Base-by-base conservation (phyloP, 805 yeast species). In the Yarrowia keelungensis region DNA sequence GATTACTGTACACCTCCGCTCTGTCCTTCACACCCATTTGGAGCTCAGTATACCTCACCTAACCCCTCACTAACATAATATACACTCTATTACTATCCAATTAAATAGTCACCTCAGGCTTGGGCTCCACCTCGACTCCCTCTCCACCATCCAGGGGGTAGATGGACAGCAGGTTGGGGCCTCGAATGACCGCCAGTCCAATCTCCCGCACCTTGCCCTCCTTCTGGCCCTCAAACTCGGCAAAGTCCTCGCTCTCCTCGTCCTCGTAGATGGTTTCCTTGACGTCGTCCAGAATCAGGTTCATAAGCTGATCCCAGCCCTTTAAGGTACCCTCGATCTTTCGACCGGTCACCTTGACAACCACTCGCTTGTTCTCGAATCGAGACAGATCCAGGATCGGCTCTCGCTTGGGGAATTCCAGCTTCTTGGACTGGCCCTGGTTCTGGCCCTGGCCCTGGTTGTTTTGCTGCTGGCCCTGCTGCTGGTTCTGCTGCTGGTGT, bases 271-370 rank as follows among this genome's bases (percentile, higher is more conserved):
- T 74, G 9, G 82, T 83, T 77, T 95, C 98, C 32, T 78, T 74
- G 2, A 88, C 88, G 64, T 86, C 86, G 49, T 86, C 89, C 58
- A 87, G 79, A 14, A 87, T 89, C 50, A 87, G 81, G 76, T 95
- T 95, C 97, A 94, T 92, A 75, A 92, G 89, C 77, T 93, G 97
- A 78, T 95, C 99, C 78, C 90, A 92, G 42, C 98, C 98, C 73
- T 90, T 91, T 73, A 94, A 84, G 0, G 81, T 80, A 43, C 99
- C 99, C 16, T 82, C 82, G n/a, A 90, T 87, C 73, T 88, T 87
- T 75, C 98, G 86, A 12, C 97, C 97, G 72, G 88, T 84, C 76
- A 95, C 87, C 74, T 90, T 88, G 67, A 93, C 94, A 73, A 88
- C 84, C 49, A 94, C 86, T 72, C 83, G 78, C 73, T 89, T 83